phyloP scores from a whole-genome alignment of 768 basidiomycete genomes.

The Termitomyces sp. region DNA sequence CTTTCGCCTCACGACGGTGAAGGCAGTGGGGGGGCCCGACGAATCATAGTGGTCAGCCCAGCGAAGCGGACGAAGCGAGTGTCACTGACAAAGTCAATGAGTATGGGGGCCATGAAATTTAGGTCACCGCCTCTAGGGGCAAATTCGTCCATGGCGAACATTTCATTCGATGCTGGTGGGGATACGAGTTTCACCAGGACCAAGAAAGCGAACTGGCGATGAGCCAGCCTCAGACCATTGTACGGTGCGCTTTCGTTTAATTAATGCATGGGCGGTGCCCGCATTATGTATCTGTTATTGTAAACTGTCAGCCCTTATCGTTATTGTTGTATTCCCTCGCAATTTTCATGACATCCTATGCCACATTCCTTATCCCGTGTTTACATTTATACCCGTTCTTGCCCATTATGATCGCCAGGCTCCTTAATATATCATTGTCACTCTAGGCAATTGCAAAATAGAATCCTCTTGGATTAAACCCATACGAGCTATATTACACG shows the following conservation, averaged over 20 bases:
- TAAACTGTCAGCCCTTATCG: conserved; percentile 11
- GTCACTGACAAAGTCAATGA: conserved; percentile 46
- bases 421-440: conserved; percentile 6
- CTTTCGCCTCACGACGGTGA: conserved; percentile 46
- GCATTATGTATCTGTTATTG: conserved; percentile 12
- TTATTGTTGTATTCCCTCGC: conserved; percentile 7
- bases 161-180: conserved; percentile 38
- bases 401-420: conserved; percentile 3
- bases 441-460: neutral
- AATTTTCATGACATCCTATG: conserved; percentile 12
- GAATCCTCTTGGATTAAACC: conserved; percentile 1
- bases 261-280: conserved; percentile 12
- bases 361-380: conserved; percentile 14
- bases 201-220: conserved; percentile 58
- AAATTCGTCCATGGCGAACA: conserved; percentile 23
- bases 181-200: conserved; percentile 47
- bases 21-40: conserved; percentile 20
- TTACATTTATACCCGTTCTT: conserved; percentile 21
- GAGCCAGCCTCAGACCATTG: conserved; percentile 18
- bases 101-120: conserved; percentile 24
- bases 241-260: conserved; percentile 3
- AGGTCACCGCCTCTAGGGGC: conserved; percentile 21
- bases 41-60: conserved; percentile 50
- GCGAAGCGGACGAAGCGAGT: conserved; percentile 57
- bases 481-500: conserved; percentile 64